These are phyloP conservation scores for Lentinula lateritia DNA, from an alignment of 768 basidiomycete species.

Conservation along the genomic window DNA sequence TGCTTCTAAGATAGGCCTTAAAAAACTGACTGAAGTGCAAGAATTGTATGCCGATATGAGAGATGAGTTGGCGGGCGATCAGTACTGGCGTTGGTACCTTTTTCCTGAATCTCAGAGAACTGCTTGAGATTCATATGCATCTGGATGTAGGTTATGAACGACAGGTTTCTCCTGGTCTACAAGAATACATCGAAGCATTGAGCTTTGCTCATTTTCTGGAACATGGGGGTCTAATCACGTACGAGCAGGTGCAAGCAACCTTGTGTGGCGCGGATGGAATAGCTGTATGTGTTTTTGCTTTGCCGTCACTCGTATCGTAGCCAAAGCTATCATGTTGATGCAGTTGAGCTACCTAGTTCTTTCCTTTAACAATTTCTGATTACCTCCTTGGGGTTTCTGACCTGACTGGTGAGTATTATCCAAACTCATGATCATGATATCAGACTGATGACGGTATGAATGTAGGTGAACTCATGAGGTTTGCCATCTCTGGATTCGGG, in stretches of 20 bases:
- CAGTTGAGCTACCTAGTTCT: constrained; percentile 45
- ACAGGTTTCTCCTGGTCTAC: constrained; percentile 74
- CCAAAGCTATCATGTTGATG: not conserved
- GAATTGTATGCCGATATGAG: constrained; percentile 56
- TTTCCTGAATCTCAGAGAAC: not conserved
- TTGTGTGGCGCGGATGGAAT: constrained; percentile 57
- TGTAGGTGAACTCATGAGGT: constrained; percentile 73
- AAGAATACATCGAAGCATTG: constrained; percentile 94
- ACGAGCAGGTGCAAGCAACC: constrained; percentile 57
- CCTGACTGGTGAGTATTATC: constrained; percentile 63
- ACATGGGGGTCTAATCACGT: constrained; percentile 60
- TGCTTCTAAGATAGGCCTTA: constrained; percentile 46
- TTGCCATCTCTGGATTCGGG: constrained; percentile 79
- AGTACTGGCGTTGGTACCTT: constrained; percentile 54
- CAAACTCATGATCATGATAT: not conserved
- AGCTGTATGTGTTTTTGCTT: constrained; percentile 44
- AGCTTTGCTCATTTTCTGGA: constrained; percentile 86
- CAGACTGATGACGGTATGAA: not conserved
- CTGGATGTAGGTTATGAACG: constrained; percentile 39
- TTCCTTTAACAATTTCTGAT: constrained; percentile 72
- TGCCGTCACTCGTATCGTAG: not conserved
- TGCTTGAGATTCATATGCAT: not conserved
- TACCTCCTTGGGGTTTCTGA: constrained; percentile 92
- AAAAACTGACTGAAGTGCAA: constrained; percentile 66
- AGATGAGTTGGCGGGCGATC: constrained; percentile 57